These are phyloP conservation scores for Dothidotthia symphoricarpi DNA, from an alignment of 2,329 filamentous ascomycete species.

Conservation along the genomic window DNA sequence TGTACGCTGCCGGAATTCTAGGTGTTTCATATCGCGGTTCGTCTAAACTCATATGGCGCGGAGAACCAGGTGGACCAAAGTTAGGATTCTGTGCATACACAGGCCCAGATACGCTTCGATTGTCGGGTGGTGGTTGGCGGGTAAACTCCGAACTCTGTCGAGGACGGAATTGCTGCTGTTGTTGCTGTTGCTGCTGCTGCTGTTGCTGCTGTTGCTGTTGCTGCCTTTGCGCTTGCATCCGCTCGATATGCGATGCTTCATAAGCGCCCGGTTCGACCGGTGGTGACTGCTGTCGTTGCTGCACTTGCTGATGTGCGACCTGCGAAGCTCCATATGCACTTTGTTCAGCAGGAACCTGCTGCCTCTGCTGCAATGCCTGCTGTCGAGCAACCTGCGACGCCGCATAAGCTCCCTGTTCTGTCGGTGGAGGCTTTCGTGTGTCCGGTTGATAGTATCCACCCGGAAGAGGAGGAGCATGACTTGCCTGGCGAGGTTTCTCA, in stretches of 20 bases:
- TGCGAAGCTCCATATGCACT: constrained; percentile 2
- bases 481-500: constrained; percentile 8
- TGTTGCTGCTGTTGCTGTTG: constrained; percentile 10
- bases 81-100: constrained; percentile 9
- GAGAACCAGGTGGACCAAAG: constrained; percentile 11
- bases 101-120: constrained; percentile 24
- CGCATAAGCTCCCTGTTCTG: constrained; percentile 17
- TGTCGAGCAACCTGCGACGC: constrained; percentile 15
- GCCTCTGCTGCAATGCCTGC: constrained; percentile 6
- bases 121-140: constrained; percentile 8
- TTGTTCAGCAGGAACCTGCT: constrained; percentile 7
- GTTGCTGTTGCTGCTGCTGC: constrained; percentile 8
- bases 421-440: constrained; percentile 3
- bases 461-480: constrained; percentile 12
- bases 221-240: constrained; percentile 3
- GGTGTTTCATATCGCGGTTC: constrained; percentile 40
- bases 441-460: constrained; percentile 30
- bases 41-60: constrained; percentile 20
- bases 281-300: constrained; percentile 5
- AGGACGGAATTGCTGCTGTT: neutral
- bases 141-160: too few relatives aligned
- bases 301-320: constrained; percentile 7
- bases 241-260: constrained; percentile 7
- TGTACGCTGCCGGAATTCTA: constrained; percentile 39
- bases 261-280: constrained; percentile 4